Percentiles rank a stretch among this genome's conserved stretches.
These are phyloP conservation scores for Geotrichum fermentans DNA, from an alignment of 1,139 yeast species.

Conservation along the genomic window DNA sequence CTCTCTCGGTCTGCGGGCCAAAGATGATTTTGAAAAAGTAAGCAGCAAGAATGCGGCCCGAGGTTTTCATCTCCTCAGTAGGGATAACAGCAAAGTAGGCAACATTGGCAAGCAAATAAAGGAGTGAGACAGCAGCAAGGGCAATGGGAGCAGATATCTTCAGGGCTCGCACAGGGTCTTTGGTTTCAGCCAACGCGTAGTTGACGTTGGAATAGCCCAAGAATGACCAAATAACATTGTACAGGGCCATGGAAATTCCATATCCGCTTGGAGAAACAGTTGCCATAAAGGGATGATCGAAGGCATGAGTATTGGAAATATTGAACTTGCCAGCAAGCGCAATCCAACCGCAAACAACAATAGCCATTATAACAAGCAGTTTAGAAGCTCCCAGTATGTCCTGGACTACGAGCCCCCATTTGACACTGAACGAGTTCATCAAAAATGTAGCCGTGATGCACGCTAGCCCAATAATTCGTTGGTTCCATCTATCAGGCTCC, in stretches of 20 bases:
- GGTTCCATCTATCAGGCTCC: conserved; percentile 67
- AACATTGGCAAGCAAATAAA: conserved; percentile 64
- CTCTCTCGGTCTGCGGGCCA: conserved; percentile 59
- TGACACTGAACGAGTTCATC: conserved; percentile 58
- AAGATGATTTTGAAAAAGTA: conserved; percentile 66
- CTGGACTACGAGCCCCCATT: conserved; percentile 62
- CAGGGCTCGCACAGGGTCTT: conserved; percentile 62
- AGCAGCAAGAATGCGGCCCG: conserved; percentile 71
- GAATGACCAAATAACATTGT: conserved; percentile 78
- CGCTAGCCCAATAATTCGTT: conserved; percentile 68
- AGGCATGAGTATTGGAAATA: conserved; percentile 52
- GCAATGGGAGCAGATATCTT: conserved; percentile 72
- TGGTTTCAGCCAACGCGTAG: conserved; percentile 76
- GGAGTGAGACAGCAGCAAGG: conserved; percentile 51
- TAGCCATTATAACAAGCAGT: conserved; percentile 59
- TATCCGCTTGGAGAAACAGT: conserved; percentile 54
- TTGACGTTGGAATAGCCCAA: conserved; percentile 54
- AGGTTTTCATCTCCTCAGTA: conserved; percentile 50
- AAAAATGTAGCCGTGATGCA: conserved; percentile 68
- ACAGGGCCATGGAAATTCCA: conserved; percentile 71
- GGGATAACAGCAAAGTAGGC: conserved; percentile 78
- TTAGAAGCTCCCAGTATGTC: conserved; percentile 69
- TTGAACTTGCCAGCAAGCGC: conserved; percentile 64
- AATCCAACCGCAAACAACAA: conserved; percentile 77
- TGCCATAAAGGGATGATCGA: conserved; percentile 56